Base-by-base conservation (phyloP, 2,329 filamentous ascomycete species). In the Neofusicoccum kwambonambiense region DNA sequence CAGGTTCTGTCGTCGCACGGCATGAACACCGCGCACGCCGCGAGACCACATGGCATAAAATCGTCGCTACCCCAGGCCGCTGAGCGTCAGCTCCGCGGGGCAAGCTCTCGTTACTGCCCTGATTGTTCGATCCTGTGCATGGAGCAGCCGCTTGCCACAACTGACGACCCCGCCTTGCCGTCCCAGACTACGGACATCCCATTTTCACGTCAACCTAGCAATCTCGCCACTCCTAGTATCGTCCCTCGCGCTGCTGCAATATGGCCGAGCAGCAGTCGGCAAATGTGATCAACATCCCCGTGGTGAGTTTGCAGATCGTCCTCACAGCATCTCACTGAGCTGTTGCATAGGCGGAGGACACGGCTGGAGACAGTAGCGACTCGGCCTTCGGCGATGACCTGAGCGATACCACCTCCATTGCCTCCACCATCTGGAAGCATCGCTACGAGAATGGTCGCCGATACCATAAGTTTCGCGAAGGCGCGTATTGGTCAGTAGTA, bases 371-470 rank as follows among this genome's bases (percentile, higher is more conserved):
- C n/a, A 69, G 69, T 35, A 65, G 66, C 15, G 72, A 74, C 58
- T 74, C 70, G 5, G 70, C 70, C 4, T 71, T 69, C 62, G 71
- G 69, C 22, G 68, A 70, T 6, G 70, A 71, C 41, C n/a, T 71
- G 11, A 72, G 68, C 62, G 72, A 74, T 54, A 73, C 72, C 13
- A 74, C 72, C 3, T 73, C 72, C 9, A 71, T 75, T 19, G 66
- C 72, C 0, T 73, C 70, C 3, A 72, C 68, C 31, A 75, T 75
- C 61, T 69, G 69, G 67, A 68, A 64, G 35, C 70, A 74, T 51
- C 72, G 72, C 49, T 74, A 71, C 35, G 72, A 66, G 60, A 44
- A 66, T 35, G 64, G 64, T n/a, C 35, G 60, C 22, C 37, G 58
- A 68, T 65, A 56, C 7, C 37, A 49, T 11, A 62, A 52, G 13